Base-by-base conservation (phyloP, 352 stramenopile species). In the Globisporangium megalacanthum region DNA sequence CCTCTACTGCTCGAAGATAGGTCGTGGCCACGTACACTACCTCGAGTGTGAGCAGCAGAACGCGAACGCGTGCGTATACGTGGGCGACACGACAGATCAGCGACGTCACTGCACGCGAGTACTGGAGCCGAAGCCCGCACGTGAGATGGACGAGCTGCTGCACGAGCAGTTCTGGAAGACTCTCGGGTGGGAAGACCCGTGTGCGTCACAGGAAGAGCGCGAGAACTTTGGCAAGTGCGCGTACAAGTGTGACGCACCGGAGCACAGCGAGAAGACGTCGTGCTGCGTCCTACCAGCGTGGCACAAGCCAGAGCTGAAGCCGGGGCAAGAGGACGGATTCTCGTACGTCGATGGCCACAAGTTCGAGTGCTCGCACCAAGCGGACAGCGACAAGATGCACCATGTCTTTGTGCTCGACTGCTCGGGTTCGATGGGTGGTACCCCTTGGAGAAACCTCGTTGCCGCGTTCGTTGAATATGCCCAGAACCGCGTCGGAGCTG, bases 111-210 rank as follows among this genome's bases (percentile, higher is more conserved):
- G 84, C 54, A 79, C 49, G 3, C 71, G 74, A 17, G 2, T 42
- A 14, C 59, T 94, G 15, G 70, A 87, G 36, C 79, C 81, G 0
- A 72, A 75, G n/a, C 81, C 81, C 0, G 54, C 70, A n/a, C 68
- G 70, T 19, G 69, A 88, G 39, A 64, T 75, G 15, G 84, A 94
- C 31, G 79, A 94, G 51, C 29, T 94, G 52, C 61, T 94, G 0
- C 81, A 94, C 50, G 78, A 86, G 2, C 67, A 82, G 8, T 94
- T 88, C 39, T 94, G 79, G 81, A 77, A 87, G 49, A 86, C 75
- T 0, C 61, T 91, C 9, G 79, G 78, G 1, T 91, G 81, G 81
- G 77, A 89, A 46, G 79, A 94, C 52, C 81, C 84, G 3, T 88
- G 78, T 33, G 62, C 70, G 20, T 89, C 70, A 0, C 62, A 74